These are phyloP conservation scores for Yamadazyma kitorensis DNA, from an alignment of 805 yeast genomes.

Conservation along the genomic window DNA sequence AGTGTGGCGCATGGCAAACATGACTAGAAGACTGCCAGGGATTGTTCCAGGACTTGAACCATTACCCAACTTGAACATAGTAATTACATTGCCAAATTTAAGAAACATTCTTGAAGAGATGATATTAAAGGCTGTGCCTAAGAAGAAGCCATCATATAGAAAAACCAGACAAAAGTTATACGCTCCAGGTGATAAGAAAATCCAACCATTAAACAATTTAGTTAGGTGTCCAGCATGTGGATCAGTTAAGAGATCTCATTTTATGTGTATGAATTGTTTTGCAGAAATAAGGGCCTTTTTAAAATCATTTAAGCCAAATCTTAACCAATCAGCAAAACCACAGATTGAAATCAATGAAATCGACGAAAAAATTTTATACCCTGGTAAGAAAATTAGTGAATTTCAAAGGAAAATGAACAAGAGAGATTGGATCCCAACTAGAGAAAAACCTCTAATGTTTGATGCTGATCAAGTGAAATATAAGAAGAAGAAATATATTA, in stretches of 20 bases:
- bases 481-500: constrained; percentile 15
- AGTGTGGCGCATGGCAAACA: too few relatives aligned
- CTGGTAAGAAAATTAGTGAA: constrained; percentile 56
- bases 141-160: constrained; percentile 85
- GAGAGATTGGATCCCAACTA: constrained; percentile 44
- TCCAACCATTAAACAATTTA: constrained; percentile 69
- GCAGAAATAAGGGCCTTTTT: constrained; percentile 74
- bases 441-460: constrained; percentile 42
- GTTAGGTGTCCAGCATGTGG: constrained; percentile 97
- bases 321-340: constrained; percentile 5
- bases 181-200: constrained; percentile 79
- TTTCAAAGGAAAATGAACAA: constrained; percentile 27
- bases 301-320: constrained; percentile 45
- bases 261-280: constrained; percentile 91
- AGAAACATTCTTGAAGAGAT: constrained; percentile 45
- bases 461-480: constrained; percentile 21
- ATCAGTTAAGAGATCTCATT: constrained; percentile 82
- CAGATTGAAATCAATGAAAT: constrained; percentile 47
- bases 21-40: too few relatives aligned
- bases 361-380: constrained; percentile 68
- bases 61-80: too few relatives aligned
- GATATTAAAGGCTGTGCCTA: constrained; percentile 83
- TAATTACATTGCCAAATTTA: constrained; percentile 6
- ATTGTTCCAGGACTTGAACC: too few relatives aligned
- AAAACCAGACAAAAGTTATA: constrained; percentile 81